Evolutionary conservation across 257 asterid species (phyloP).

Genomic region (Solanum habrochaites): DNA sequence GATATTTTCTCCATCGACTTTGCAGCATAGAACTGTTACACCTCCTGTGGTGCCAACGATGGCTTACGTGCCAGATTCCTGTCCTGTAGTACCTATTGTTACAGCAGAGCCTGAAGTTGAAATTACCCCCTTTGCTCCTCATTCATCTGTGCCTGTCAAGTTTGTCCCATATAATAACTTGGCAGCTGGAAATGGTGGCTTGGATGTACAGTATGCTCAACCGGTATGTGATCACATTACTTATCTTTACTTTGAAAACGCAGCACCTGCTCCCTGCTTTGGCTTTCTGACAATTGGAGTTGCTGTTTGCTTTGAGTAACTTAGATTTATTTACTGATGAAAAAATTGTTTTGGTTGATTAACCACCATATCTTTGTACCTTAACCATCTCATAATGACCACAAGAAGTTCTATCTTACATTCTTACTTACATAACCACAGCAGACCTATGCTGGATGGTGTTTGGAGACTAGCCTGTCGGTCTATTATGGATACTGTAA

Average conservation of each 20-base stretch:
- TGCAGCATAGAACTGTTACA: conserved; percentile 31
- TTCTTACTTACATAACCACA: background rate
- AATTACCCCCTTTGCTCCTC: conserved; percentile 23
- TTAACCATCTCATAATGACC: background rate
- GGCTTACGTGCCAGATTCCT: conserved; percentile 27
- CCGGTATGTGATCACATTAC: conserved; percentile 36
- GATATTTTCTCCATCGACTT: conserved; percentile 56
- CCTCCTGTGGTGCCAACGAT: conserved; percentile 42
- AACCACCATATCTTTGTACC: background rate
- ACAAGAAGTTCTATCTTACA: background rate
- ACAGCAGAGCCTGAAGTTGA: conserved; percentile 42
- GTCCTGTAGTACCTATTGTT: conserved; percentile 27
- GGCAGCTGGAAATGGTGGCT: conserved; percentile 32
- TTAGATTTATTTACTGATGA: background rate
- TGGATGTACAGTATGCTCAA: conserved; percentile 36
- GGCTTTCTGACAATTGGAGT: background rate
- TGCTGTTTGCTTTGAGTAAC: background rate
- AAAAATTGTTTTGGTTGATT: background rate
- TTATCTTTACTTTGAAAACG: background rate
- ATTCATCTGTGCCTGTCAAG: conserved; percentile 46
- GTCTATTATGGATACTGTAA: background rate
- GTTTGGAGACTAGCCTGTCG: background rate
- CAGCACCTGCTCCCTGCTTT: background rate
- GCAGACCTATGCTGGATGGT: background rate
- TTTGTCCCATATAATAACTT: conserved; percentile 29